Evolutionary conservation across 176 grass and related monocot genomes (phyloP).

Genomic region (Juncus effusus): DNA sequence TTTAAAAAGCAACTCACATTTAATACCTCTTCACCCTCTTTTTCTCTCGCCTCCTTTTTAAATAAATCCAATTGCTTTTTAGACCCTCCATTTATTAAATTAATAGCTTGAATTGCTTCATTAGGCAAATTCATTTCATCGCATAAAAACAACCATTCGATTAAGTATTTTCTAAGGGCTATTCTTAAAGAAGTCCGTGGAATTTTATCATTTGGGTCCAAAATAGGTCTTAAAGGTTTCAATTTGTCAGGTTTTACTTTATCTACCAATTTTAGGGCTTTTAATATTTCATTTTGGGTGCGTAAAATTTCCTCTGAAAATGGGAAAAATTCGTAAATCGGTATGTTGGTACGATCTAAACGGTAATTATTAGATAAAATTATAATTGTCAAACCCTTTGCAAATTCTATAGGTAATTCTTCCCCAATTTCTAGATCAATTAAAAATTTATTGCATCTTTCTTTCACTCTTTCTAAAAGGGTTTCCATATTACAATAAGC

Average conservation of each 20-base stretch:
- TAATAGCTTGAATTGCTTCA: conserved; percentile 23
- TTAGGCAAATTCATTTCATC: conserved; percentile 29
- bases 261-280: conserved; percentile 29
- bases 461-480: conserved; percentile 24
- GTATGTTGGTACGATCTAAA: conserved; percentile 21
- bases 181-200: conserved; percentile 17
- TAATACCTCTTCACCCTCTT: conserved; percentile 41
- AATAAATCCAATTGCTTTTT: conserved; percentile 5
- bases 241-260: conserved; percentile 24
- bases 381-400: conserved; percentile 33
- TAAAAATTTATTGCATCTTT: neutral
- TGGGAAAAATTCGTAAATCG: conserved; percentile 24
- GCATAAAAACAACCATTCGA: conserved; percentile 39
- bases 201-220: conserved; percentile 31
- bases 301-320: conserved; percentile 28
- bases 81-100: conserved; percentile 30
- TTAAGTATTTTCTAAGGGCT: conserved; percentile 36
- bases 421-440: conserved; percentile 17
- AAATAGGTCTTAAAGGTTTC: conserved; percentile 21
- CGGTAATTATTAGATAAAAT: conserved; percentile 31
- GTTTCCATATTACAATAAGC: conserved; percentile 1
- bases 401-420: conserved; percentile 29
- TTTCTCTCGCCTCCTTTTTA: conserved; percentile 23
- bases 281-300: conserved; percentile 30
- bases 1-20: conserved; percentile 35